A percentile compares a stretch with the other conserved stretches of the same genome.
Evolutionary conservation across 768 basidiomycete species (phyloP).

Genomic region (Hydnomerulius pinastri): DNA sequence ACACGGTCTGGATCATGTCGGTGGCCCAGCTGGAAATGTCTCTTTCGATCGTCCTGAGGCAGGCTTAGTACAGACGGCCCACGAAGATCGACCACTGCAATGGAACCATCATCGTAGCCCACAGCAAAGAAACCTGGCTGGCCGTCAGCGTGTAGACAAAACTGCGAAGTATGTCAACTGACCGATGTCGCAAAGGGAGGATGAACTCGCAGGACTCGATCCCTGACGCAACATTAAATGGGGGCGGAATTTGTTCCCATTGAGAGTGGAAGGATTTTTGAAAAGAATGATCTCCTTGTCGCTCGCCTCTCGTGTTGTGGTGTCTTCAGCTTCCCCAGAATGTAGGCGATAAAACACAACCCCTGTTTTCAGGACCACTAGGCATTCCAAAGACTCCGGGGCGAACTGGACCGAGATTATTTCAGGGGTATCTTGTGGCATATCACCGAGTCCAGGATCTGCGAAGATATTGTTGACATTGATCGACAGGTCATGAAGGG

Average conservation of each 20-base stretch:
- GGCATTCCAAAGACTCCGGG: slow-evolving; percentile 57
- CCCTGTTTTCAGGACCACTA: slow-evolving; percentile 54
- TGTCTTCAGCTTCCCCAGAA: slow-evolving; percentile 14
- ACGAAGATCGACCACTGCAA: slow-evolving; percentile 73
- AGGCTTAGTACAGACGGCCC: slow-evolving; percentile 66
- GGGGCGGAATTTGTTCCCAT: slow-evolving; percentile 54
- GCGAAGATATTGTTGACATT: slow-evolving; percentile 53
- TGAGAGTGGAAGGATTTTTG: slow-evolving; percentile 45
- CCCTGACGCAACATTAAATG: slow-evolving; percentile 56
- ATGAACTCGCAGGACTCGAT: slow-evolving; percentile 50
- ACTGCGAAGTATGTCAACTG: slow-evolving; percentile 19
- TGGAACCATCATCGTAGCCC: slow-evolving; percentile 58
- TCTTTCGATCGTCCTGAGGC: slow-evolving; percentile 37
- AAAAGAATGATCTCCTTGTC: slow-evolving; percentile 58
- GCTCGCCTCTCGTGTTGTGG: slow-evolving; percentile 20
- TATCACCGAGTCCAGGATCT: slow-evolving; percentile 40
- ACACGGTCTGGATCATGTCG: slow-evolving; percentile 47
- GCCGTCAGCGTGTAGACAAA: not conserved
- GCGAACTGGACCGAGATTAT: slow-evolving; percentile 53
- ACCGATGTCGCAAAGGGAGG: slow-evolving; percentile 77
- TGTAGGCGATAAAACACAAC: slow-evolving; percentile 52
- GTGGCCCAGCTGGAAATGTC: slow-evolving; percentile 34
- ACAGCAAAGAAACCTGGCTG: slow-evolving; percentile 75
- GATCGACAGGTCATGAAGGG: slow-evolving; percentile 62
- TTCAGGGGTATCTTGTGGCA: slow-evolving; percentile 29